phyloP scores from a whole-genome alignment of 2,329 filamentous ascomycete genomes.

The Pestalotiopsis sp. region DNA sequence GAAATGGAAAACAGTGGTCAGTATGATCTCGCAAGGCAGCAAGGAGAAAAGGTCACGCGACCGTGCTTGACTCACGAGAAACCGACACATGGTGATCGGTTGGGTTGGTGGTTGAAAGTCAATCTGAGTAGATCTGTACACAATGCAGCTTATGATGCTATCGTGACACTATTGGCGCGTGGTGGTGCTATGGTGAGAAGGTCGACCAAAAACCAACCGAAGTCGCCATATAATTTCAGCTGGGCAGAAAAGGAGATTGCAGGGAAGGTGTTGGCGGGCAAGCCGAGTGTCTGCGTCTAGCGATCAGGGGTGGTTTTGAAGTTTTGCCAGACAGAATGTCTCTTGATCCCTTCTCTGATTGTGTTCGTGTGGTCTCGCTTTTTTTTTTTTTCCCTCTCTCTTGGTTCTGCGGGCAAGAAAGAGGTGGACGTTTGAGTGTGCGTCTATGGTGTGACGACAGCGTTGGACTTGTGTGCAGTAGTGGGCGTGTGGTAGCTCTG shows the following conservation, averaged over 20 bases:
- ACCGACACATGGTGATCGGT: constrained; percentile 53
- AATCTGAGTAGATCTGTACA: background rate
- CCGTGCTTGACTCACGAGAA: constrained; percentile 42
- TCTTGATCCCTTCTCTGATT: background rate
- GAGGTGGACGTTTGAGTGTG: background rate
- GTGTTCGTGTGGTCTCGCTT: background rate
- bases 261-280: background rate
- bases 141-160: background rate
- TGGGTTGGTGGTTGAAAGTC: background rate
- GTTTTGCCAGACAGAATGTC: background rate
- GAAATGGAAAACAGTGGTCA: background rate
- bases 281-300: background rate
- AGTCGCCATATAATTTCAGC: background rate
- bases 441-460: background rate
- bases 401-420: background rate
- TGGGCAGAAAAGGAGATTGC: background rate
- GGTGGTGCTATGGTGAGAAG: too few species aligned
- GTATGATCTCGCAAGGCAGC: constrained; percentile 23
- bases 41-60: constrained; percentile 9
- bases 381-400: background rate
- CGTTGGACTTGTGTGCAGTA: background rate
- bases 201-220: background rate
- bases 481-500: background rate
- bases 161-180: background rate
- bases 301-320: background rate